Evolutionary conservation across 495 filamentous ascomycete genomes (phyloP).

Genomic region (Haplographium delicatum): DNA sequence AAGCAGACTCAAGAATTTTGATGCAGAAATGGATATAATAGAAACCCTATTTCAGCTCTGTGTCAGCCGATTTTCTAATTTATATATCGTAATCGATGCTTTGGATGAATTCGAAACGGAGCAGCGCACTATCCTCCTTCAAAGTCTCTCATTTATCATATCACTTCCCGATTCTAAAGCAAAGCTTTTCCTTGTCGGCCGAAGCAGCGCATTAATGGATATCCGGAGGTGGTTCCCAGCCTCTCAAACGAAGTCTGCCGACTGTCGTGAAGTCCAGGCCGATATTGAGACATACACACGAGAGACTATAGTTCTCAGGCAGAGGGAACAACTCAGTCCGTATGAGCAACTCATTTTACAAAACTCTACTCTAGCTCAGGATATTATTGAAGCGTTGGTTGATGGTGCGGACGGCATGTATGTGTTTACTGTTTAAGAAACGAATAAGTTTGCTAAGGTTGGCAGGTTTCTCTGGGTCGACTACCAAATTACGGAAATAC

Average conservation of each 20-base stretch:
- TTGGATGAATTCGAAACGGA: conserved; percentile 22
- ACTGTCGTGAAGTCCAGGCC: conserved; percentile 11
- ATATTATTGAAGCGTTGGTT: conserved; percentile 23
- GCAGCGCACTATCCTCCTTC: conserved; percentile 13
- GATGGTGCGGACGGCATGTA: conserved; percentile 23
- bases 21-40: conserved; percentile 14
- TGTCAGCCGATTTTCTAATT: conserved; percentile 7
- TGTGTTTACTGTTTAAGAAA: conserved; percentile 5
- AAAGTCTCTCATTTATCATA: conserved; percentile 14
- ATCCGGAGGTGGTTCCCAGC: conserved; percentile 11
- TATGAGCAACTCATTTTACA: conserved; percentile 14
- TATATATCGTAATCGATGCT: conserved; percentile 24
- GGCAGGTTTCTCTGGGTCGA: conserved; percentile 33
- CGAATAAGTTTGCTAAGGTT: conserved; percentile 17
- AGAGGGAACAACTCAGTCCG: not conserved
- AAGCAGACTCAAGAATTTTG: conserved; percentile 7
- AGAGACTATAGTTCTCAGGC: conserved; percentile 8
- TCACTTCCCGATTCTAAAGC: conserved; percentile 13
- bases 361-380: conserved; percentile 9
- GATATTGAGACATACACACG: conserved; percentile 26
- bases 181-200: conserved; percentile 13
- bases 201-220: conserved; percentile 10
- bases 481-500: conserved; percentile 33
- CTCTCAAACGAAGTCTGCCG: conserved; percentile 4
- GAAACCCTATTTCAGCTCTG: conserved; percentile 14